A percentile compares a stretch with the other conserved stretches of the same genome.
Evolutionary conservation across 139 green algal genomes (phyloP).

Genomic region (Raphidocelis subcapitata): DNA sequence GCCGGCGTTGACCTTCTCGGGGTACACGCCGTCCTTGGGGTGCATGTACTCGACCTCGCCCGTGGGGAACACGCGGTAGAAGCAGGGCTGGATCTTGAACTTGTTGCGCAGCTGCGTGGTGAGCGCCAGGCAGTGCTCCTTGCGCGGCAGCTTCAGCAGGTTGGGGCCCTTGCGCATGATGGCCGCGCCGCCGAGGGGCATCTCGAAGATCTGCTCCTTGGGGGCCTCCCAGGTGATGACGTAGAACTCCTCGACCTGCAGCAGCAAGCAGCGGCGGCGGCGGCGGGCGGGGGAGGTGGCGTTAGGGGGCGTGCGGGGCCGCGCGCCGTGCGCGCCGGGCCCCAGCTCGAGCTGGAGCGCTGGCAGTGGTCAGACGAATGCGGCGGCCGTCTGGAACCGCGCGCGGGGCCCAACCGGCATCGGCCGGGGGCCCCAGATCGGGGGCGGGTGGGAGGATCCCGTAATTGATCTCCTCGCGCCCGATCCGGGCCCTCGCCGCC

Average conservation of each 20-base stretch:
- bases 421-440: no score
- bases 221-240: slow-evolving; percentile 94
- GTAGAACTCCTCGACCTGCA: slow-evolving; percentile 96
- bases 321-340: neutral
- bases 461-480: no score
- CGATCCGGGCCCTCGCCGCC: no score
- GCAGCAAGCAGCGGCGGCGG: neutral
- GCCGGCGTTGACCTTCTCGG: slow-evolving; percentile 98
- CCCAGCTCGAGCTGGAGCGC: no score
- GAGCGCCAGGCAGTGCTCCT: slow-evolving; percentile 99
- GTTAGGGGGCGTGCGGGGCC: neutral
- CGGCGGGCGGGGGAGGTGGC: neutral
- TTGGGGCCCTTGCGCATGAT: slow-evolving; percentile 99
- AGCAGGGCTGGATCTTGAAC: slow-evolving; percentile 92
- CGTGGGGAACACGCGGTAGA: slow-evolving; percentile 95
- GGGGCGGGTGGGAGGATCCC: no score
- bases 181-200: slow-evolving; percentile 97
- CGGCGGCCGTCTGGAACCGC: no score
- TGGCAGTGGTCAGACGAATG: no score
- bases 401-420: no score
- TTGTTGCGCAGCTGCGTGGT: slow-evolving; percentile 95
- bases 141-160: slow-evolving; percentile 98
- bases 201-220: slow-evolving; percentile 99
- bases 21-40: slow-evolving; percentile 98
- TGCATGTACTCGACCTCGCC: slow-evolving; percentile 99